Percentiles rank a stretch among this genome's conserved stretches.
Conservation (phyloP, 768 basidiomycete species). For the Leccinum sublutescens region DNA sequence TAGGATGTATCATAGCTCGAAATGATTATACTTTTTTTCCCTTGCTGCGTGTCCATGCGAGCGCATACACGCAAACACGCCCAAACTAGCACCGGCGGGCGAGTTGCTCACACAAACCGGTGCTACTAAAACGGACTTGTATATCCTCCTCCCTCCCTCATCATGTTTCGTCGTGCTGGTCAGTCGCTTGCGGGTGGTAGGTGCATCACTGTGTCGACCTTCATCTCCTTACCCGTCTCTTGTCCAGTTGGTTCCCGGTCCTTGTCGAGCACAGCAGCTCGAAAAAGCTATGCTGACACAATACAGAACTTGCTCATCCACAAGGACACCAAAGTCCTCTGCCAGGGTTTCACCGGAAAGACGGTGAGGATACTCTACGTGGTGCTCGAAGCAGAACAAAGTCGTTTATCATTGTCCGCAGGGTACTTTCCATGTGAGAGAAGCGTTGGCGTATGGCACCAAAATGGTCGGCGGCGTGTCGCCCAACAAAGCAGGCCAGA, state of each 20-base stretch:
- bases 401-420: constrained; percentile 28
- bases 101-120: constrained; percentile 15
- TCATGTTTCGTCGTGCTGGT: constrained; percentile 60
- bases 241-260: constrained; percentile 65
- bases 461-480: constrained; percentile 98
- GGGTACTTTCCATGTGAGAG: constrained; percentile 96
- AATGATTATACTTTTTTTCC: constrained; percentile 16
- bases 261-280: constrained; percentile 74
- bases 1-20: constrained; percentile 14
- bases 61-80: constrained; percentile 20
- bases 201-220: constrained; percentile 12
- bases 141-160: constrained; percentile 9
- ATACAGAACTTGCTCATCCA: constrained; percentile 89
- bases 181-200: constrained; percentile 56
- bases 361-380: constrained; percentile 52
- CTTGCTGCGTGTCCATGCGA: background rate
- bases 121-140: constrained; percentile 4
- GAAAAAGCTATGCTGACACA: constrained; percentile 83
- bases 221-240: background rate
- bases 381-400: background rate
- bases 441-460: constrained; percentile 93
- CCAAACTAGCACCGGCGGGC: constrained; percentile 24
- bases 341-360: constrained; percentile 96
- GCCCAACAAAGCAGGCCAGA: constrained; percentile 94
- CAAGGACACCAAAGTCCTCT: constrained; percentile 90